Evolutionary conservation across 2,329 filamentous ascomycete genomes (phyloP), one percentile per base, ranked within the genome.

Genomic region (Whalleya microplaca): DNA sequence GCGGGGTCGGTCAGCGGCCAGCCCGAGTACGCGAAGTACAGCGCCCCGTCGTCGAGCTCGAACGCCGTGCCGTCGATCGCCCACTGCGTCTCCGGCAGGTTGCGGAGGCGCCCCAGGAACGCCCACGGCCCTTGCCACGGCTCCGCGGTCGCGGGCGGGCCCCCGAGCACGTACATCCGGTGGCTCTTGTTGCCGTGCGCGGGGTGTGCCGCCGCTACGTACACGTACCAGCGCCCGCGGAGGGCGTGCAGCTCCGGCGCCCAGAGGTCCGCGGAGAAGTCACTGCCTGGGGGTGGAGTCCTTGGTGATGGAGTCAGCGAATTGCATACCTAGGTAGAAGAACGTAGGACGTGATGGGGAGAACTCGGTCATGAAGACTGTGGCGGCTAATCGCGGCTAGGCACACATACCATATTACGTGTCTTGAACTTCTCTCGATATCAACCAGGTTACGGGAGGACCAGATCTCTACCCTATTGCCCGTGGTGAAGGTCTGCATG

Each of bases 21-120:
- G 8, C 70, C 69, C 29, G 70, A 72, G 41, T 70, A 72, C 16
- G 54, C 67, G n/a, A 72, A 59, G 54, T 71, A 72, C 10, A 69
- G 56, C 19, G 64, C 37, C 14, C 59, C 56, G 18, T 66, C 56
- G n/a, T 62, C 48, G 41, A 71, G 55, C 56, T 66, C 64, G 49
- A 72, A 69, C 5, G 70, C 65, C 3, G 70, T 72, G 3, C 67
- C 70, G 59, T 72, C 70, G 56, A 72, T 72, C 16, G 69, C 69
- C 70, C 69, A 72, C 43, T 69, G 67, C 42, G 64, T 54, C 19
- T 62, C 62, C 3, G 65, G 70, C 69, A 67, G 68, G 45, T 49
- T 55, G 32, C 58, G 53, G 21, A 72, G 64, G 27, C 61, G 66
- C 3, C 70, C 70, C 1, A 72, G 56, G 49, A 72, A 72, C 52